phyloP scores from a whole-genome alignment of 768 basidiomycete genomes.

The Boletus pseudo-olivaceus region DNA sequence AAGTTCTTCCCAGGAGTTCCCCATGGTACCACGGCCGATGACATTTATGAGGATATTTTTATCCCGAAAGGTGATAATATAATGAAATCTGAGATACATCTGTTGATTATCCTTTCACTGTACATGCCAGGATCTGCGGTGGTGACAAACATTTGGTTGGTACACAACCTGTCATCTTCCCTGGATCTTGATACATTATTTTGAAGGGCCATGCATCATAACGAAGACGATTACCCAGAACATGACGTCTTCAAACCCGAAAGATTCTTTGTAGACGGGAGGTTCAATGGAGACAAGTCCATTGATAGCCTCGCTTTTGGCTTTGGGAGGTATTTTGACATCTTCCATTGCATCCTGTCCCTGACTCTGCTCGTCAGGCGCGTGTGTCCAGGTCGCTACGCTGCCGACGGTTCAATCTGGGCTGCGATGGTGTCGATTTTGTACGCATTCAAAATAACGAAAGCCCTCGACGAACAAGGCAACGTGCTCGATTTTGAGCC shows the following conservation, averaged over 20 bases:
- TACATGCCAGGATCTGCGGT: slow-evolving; percentile 13
- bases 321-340: slow-evolving; percentile 21
- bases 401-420: slow-evolving; percentile 33
- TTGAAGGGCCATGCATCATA: slow-evolving; percentile 14
- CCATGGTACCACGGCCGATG: slow-evolving; percentile 18
- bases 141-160: slow-evolving; percentile 21
- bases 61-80: slow-evolving; percentile 21
- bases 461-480: slow-evolving; percentile 23
- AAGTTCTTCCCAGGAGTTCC: slow-evolving; percentile 9
- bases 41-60: slow-evolving; percentile 15
- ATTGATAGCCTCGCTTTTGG: slow-evolving; percentile 11
- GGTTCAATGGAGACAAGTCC: neutral
- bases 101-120: neutral
- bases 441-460: slow-evolving; percentile 23
- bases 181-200: neutral
- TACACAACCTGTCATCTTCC: neutral
- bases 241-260: slow-evolving; percentile 31
- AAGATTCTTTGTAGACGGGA: slow-evolving; percentile 25
- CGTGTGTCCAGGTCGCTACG: slow-evolving; percentile 31
- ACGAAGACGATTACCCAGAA: slow-evolving; percentile 14
- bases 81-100: neutral
- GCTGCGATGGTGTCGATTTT: slow-evolving; percentile 25
- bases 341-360: neutral
- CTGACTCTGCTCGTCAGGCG: slow-evolving; percentile 14
- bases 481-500: slow-evolving; percentile 20